Conservation (phyloP, 495 filamentous ascomycete genomes). For the Aspergillus sparsus region DNA sequence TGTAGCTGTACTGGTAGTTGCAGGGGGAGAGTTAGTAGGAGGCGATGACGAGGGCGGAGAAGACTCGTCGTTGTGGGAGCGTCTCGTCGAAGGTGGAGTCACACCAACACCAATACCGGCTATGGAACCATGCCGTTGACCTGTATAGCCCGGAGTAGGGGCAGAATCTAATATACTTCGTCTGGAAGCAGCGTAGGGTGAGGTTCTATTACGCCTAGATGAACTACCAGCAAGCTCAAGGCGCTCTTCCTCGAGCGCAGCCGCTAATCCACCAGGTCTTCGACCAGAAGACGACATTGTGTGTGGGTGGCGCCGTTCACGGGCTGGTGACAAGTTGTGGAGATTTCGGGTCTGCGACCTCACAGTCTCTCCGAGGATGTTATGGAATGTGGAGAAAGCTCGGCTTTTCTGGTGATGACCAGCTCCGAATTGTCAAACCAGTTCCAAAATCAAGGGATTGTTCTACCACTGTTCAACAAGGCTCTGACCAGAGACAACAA, state of each 20-base stretch:
- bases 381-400: conserved; percentile 10
- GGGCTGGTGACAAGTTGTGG: conserved; percentile 12
- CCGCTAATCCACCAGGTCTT: conserved; percentile 18
- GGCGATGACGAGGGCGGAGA: conserved; percentile 8
- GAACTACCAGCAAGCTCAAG: conserved; percentile 21
- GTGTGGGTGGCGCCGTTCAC: conserved; percentile 19
- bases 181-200: conserved; percentile 36
- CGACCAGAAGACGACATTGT: conserved; percentile 12
- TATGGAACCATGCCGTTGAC: conserved; percentile 45
- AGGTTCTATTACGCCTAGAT: conserved; percentile 24
- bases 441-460: conserved; percentile 1
- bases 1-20: conserved; percentile 20
- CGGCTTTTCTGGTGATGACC: not conserved
- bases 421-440: not conserved
- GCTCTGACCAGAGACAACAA: not conserved
- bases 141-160: conserved; percentile 27
- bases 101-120: conserved; percentile 38
- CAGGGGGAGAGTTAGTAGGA: conserved; percentile 10
- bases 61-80: conserved; percentile 21
- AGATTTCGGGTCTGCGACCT: conserved; percentile 6
- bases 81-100: conserved; percentile 24
- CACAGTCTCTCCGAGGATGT: conserved; percentile 8
- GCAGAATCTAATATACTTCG: conserved; percentile 31
- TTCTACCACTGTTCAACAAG: not conserved
- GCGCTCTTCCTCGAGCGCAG: conserved; percentile 30